These are phyloP conservation scores for Venturia pyrina DNA, from an alignment of 2,329 filamentous ascomycete species.

Conservation along the genomic window DNA sequence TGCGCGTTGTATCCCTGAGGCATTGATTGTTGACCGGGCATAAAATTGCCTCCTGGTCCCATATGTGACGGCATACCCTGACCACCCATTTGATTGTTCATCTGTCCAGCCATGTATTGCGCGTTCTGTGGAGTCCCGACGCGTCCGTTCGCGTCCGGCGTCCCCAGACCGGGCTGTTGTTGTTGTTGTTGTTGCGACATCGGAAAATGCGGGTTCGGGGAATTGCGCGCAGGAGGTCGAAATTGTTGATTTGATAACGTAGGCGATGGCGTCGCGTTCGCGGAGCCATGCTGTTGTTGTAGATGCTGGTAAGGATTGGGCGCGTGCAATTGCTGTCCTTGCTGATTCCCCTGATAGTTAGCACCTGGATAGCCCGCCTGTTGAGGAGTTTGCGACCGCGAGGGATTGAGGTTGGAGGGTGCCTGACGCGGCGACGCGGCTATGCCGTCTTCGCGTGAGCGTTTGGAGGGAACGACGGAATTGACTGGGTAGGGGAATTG, in stretches of 20 bases:
- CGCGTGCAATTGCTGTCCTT: constrained; percentile 50
- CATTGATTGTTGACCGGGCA: constrained; percentile 17
- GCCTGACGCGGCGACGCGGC: constrained; percentile 72
- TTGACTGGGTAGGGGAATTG: constrained; percentile 62
- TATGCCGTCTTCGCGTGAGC: constrained; percentile 76
- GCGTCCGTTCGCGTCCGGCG: constrained; percentile 49
- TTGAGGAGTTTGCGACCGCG: constrained; percentile 86
- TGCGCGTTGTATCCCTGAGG: constrained; percentile 28
- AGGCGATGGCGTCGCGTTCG: constrained; percentile 83
- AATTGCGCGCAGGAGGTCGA: constrained; percentile 63
- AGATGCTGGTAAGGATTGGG: constrained; percentile 65
- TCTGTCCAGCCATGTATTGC: constrained; percentile 21
- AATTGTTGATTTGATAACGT: constrained; percentile 77
- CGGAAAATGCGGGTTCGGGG: constrained; percentile 71
- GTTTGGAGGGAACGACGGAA: constrained; percentile 80
- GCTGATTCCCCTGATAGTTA: constrained; percentile 48
- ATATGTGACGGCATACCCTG: constrained; percentile 20
- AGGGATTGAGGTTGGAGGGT: constrained; percentile 63
- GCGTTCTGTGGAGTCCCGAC: constrained; percentile 60
- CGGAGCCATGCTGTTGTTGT: constrained; percentile 63
- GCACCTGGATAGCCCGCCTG: constrained; percentile 56
- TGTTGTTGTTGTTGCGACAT: constrained; percentile 47
- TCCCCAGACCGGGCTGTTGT: constrained; percentile 55
- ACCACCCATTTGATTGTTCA: constrained; percentile 14
- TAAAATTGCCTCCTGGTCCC: constrained; percentile 20